Base-by-base conservation (phyloP, 805 yeast genomes). In the Candida berthetii region DNA sequence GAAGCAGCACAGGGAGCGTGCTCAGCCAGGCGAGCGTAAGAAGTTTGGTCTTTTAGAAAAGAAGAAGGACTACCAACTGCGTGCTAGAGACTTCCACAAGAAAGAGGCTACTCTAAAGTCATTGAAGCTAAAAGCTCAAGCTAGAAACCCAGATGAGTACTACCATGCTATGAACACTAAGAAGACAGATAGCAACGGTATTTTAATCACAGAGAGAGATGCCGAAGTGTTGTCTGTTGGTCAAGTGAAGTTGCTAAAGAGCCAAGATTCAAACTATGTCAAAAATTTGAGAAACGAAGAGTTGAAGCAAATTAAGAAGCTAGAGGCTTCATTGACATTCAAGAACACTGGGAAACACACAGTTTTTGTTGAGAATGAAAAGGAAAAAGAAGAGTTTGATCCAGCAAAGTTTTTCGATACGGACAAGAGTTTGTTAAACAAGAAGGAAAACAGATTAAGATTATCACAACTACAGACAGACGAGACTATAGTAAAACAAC, bases 1-100 rank as follows among this genome's bases (percentile, higher is more conserved):
- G 70, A 93, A 88, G 58, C 98, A 93, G 69, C 99, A 93, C 57
- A 71, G 89, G 44, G 99, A 93, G 68, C 78, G 99, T 55, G 76
- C 96, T 6, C 99, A 93, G 64, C 85, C 91, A 1, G 71, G 69
- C 37, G 80, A 76, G 36, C 73, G 99, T 43, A 68, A 77, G 52
- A 76, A 76, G 58, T 80, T 74, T 62, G 99, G 99, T 34, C 78
- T 90, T 29, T 71, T 93, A 36, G 99, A 93, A 65, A 93, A 93
- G 74, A 93, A 93, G 71, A 84, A 85, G 62, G 95, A 85, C 60
- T 85, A 85, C 58, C 75, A 69, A 49, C 77, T 78, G 36, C 76
- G 89, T 51, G 91, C 96, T 0, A 69, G 65, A 43, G 82, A 80
- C 50, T 80, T 61, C 50, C 85, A 80, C 53, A 62, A 65, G 47